Evolutionary conservation across 768 basidiomycete genomes (phyloP), one percentile per base, ranked within the genome.

Genomic region (Leccinum subgranulosum): DNA sequence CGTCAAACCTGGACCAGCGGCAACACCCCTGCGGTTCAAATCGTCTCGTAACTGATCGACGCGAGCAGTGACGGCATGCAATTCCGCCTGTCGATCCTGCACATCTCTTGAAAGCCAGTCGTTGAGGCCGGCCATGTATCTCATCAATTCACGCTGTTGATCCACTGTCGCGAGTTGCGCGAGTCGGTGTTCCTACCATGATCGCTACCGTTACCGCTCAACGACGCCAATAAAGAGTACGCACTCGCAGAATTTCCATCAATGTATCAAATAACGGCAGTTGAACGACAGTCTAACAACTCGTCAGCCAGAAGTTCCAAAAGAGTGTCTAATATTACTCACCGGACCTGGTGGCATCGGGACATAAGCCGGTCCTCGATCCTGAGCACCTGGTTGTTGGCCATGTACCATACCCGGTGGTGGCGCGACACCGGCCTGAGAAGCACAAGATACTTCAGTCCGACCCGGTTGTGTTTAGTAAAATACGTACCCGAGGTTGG

Each of bases 41-140:
- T 77, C 79, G 4, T 76, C 73, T 29, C 75, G 68, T 6, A 84
- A 66, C 50, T 75, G 73, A 61, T 82, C 78, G 6, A 93, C 76
- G 11, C 88, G 81, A 17, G 82, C 84, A 45, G 82, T 76, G 8
- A 94, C 82, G 9, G 81, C 83, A 17, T 79, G 79, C 39, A 93
- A 73, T 66, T 92, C 91, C 4, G 81, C 77, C 60, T 90, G 90
- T 23, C 92, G 85, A 70, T 92, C 89, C 48, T 80, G 78, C 0
- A 91, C 89, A 68, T 94, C 92, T 33, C 85, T 81, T 55, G 80
- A 85, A 15, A 94, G 74, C 92, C 92, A 94, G 33, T 83, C 80
- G 60, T 93, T 94, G 31, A 93, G 74, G 2, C 78, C 81, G 49
- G 81, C 67, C 82, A 94, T 86, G 62, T 94, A 92, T 53, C 87